Base-by-base conservation (phyloP, 305 asterid genomes). In the Vinca major region DNA sequence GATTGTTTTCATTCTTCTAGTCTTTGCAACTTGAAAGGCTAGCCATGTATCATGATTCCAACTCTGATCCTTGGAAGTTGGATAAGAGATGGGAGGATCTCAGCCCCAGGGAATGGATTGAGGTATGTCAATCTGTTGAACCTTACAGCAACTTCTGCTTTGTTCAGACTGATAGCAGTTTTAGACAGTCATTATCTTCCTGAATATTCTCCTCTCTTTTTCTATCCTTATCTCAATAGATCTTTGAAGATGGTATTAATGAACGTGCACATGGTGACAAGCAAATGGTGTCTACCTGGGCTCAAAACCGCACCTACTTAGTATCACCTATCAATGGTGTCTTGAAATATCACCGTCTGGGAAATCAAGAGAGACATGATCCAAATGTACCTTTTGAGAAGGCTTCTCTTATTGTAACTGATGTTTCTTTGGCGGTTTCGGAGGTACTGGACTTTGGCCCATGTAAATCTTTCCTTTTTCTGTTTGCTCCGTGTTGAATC, bases 21-120 rank as follows among this genome's bases (percentile, higher is more conserved):
- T 91, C 96, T 66, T 73, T 93, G 88, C 95, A 89, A 79, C 99
- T 93, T 78, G 92, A 93, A 86, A 85, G 99, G 89, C 96, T 93
- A 79, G 96, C 99, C 43, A 73, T 87, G 83, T 93, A 93, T 85
- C 99, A 93, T 77, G 96, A 93, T 85, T 81, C 92, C 56, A 80
- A 87, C 78, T 83, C 88, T 67, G 93, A 82, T 75, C 95, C 95
- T 52, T 93, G 97, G 99, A 84, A 80, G 78, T 75, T 91, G 80
- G 89, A 86, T 77, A 91, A 93, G 84, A 84, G 80, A 77, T 93
- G 97, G 99, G 99, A 93, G 85, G 95, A 91, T 80, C 92, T 93
- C 78, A 83, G 78, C 80, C 99, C 99, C 68, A 78, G 81, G 73
- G 96, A 93, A 63, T 93, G 99, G 99, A 80, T 91, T 70, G 96